Conservation (phyloP, 2,329 filamentous ascomycete genomes). For the Cercospora sojina region DNA sequence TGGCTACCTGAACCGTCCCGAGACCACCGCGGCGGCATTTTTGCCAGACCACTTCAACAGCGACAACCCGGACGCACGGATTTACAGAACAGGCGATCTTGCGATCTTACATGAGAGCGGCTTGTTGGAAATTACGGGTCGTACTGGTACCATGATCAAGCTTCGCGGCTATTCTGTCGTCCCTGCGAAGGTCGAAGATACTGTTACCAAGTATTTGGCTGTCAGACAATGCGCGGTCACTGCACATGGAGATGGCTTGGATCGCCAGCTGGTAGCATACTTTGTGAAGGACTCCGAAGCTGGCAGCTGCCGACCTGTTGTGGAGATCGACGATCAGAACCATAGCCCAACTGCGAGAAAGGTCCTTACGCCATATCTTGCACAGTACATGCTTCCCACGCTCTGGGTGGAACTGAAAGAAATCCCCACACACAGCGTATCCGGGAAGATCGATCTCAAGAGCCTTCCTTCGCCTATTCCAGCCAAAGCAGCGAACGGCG, state of each 20-base stretch:
- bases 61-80: constrained; percentile 57
- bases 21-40: constrained; percentile 73
- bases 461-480: constrained; percentile 64
- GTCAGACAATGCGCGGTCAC: constrained; percentile 71
- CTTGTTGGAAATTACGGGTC: constrained; percentile 71
- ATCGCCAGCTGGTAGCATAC: constrained; percentile 74
- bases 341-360: constrained; percentile 69
- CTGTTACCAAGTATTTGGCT: constrained; percentile 67
- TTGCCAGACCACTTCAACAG: constrained; percentile 63
- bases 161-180: constrained; percentile 76
- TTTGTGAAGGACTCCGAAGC: constrained; percentile 66
- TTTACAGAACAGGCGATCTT: constrained; percentile 74
- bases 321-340: constrained; percentile 68
- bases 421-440: constrained; percentile 73
- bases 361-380: constrained; percentile 64
- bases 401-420: constrained; percentile 72
- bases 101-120: constrained; percentile 67
- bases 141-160: constrained; percentile 78
- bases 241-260: constrained; percentile 72
- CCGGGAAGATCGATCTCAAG: constrained; percentile 75
- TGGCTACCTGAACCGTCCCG: constrained; percentile 76
- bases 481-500: constrained; percentile 40
- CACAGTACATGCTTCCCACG: constrained; percentile 80
- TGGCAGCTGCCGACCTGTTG: constrained; percentile 56
- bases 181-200: constrained; percentile 72